Conservation (phyloP, 1,284 basidiomycete genomes). For the Lentinula novae-zelandiae region DNA sequence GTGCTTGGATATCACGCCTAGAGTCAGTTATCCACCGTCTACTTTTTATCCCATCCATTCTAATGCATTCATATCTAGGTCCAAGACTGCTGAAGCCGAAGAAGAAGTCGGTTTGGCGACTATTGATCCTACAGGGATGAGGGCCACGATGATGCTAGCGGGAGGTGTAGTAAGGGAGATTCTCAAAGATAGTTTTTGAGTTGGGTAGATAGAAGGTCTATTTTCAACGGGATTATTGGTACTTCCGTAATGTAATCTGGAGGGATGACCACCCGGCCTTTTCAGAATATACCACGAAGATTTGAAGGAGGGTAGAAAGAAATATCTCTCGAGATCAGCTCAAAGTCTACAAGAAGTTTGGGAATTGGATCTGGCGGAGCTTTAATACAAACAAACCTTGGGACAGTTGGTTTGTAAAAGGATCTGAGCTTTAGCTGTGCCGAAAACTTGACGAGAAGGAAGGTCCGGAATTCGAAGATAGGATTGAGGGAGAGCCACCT, state of each 20-base stretch:
- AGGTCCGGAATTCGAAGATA: not conserved
- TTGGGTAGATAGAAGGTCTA: not conserved
- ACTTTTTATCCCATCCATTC: slow-evolving; percentile 1
- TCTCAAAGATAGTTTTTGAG: slow-evolving; percentile 24
- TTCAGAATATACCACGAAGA: slow-evolving; percentile 38
- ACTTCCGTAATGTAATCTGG: not conserved
- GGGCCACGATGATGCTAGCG: slow-evolving; percentile 30
- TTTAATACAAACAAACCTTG: not conserved
- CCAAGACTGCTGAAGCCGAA: slow-evolving; percentile 10
- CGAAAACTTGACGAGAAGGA: not conserved
- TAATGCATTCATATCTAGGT: slow-evolving; percentile 10
- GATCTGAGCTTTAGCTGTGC: not conserved
- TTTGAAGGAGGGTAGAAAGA: not conserved
- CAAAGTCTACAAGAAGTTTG: not conserved
- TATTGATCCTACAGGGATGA: slow-evolving; percentile 23
- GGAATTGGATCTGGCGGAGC: not conserved
- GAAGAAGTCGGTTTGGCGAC: slow-evolving; percentile 18
- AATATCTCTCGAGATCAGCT: not conserved
- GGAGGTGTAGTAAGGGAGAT: slow-evolving; percentile 36
- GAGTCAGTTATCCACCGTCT: slow-evolving; percentile 29
- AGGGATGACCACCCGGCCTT: slow-evolving; percentile 48
- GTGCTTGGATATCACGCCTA: slow-evolving; percentile 41
- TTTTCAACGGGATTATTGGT: not conserved
- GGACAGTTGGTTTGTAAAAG: not conserved
- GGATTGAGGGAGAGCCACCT: not conserved